Base-by-base conservation (phyloP, 2,329 filamentous ascomycete species). In the Fusarium bactridioides region DNA sequence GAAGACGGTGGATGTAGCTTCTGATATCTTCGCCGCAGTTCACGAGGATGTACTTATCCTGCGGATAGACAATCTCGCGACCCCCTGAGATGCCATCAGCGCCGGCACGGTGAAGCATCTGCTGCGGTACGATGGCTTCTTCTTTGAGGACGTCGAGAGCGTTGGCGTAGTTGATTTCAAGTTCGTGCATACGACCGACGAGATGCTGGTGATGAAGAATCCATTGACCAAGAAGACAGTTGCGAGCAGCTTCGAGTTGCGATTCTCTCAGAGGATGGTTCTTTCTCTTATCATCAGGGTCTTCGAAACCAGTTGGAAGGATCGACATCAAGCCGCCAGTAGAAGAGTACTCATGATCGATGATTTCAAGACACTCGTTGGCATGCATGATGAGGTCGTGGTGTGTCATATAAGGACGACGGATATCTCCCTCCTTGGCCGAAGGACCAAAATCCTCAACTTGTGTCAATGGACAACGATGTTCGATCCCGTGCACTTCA, bases 281-380 rank as follows among this genome's bases (percentile, higher is more conserved):
- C 58, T 81, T 79, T 10, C 80, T 71, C 10, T 78, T 78, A 6
- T 78, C 77, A 5, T 55, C 45, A 5, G 73, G 47, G n/a, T 60
- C 68, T 44, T 74, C 71, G 13, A 54, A 53, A 21, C 83, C 80
- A 5, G 81, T 80, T 0, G 88, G 89, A 3, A 91, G 82, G 12
- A 90, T 79, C 23, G 85, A 84, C 45, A 90, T 80, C 23, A 91
- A 79, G 5, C 89, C 89, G 21, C 89, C 89, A 40, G 86, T 86
- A 31, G 84, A 81, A 47, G 84, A 83, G 73, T 86, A 88, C 77
- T 90, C 88, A 75, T 90, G 87, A 71, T 91, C 89, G 11, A 91
- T 83, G 5, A 87, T 82, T 80, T 90, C 88, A 10, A 91, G 85
- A 56, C 88, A 87, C 65, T 86, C 83, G 75, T 90, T 90, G 66